Conservation (phyloP, 306 rosid genomes). For the Leucaena leucocephala region DNA sequence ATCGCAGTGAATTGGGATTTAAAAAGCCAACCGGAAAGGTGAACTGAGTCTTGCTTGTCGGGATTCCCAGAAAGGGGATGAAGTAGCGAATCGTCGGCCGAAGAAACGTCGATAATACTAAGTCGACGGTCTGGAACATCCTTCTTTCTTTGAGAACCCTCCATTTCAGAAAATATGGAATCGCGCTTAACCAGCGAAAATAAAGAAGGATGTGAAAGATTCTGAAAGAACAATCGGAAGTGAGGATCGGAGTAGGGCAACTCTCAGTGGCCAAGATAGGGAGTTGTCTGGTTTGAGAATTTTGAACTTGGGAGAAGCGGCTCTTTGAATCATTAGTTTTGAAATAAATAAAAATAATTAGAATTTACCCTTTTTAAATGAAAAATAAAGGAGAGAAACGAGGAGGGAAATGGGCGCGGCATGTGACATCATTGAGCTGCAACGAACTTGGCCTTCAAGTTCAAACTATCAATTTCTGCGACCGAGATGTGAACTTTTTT, state of each 20-base stretch:
- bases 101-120: conserved; percentile 80
- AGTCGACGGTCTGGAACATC: conserved; percentile 63
- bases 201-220: neutral
- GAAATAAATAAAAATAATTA: neutral
- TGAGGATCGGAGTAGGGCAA: conserved; percentile 18
- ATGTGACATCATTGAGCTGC: neutral
- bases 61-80: conserved; percentile 40
- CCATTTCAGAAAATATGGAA: conserved; percentile 38
- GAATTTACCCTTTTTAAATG: neutral
- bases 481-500: neutral
- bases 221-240: neutral
- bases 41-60: conserved; percentile 48
- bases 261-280: neutral
- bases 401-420: conserved; percentile 1
- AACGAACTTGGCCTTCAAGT: neutral
- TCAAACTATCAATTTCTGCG: neutral
- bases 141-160: conserved; percentile 31
- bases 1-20: too few species aligned
- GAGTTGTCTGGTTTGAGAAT: conserved; percentile 3
- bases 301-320: conserved; percentile 32
- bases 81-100: conserved; percentile 92
- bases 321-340: neutral
- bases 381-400: neutral
- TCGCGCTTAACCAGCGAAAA: conserved; percentile 20
- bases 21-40: neutral